Base-by-base conservation (phyloP, 2,329 filamentous ascomycete species). In the Teratosphaeria pseudoeucalypti region DNA sequence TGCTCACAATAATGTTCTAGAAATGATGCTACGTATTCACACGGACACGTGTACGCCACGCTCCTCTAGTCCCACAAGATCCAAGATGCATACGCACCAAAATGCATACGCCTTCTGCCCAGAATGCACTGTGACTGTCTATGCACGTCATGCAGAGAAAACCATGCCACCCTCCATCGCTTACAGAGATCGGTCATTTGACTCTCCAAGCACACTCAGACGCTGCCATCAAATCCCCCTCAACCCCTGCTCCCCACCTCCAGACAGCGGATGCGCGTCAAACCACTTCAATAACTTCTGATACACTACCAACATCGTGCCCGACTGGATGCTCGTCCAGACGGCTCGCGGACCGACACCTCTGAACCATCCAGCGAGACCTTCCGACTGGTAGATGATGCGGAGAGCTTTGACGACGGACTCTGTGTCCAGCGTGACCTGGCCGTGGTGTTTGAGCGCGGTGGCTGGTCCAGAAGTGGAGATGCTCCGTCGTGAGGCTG, bases 301-400 rank as follows among this genome's bases (percentile, higher is more conserved):
- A 74, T 97, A 97, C 73, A 96, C 79, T 67, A 97, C 92, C 71
- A 97, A 79, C 92, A 97, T 97, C 65, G 90, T 95, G 52, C 92
- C 89, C 70, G 89, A 96, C 78, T 99, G 94, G 60, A 97, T 90
- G 70, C 92, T 96, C 26, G 94, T 99, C 94, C 94, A 99, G 14
- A 97, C 90, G 60, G 87, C 87, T 58, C 94, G 84, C 1, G 94
- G 94, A 0, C 92, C 92, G 1, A 99, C 92, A 29, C 94, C 94
- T 60, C 94, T 85, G 75, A 99, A 99, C 86, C 90, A 95, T 1
- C 94, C 95, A 2, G 82, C 83, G 16, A 97, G 67, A 1, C 94
- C 94, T 75, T 99, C 94, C 6, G 88, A 90, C 65, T 83, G 85
- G 76, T 97, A 99, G 68, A 99, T 95, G 64, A 96, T 82, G 66